Conservation (phyloP, 2,329 filamentous ascomycete species). For the Decorospora gaudefroyi region DNA sequence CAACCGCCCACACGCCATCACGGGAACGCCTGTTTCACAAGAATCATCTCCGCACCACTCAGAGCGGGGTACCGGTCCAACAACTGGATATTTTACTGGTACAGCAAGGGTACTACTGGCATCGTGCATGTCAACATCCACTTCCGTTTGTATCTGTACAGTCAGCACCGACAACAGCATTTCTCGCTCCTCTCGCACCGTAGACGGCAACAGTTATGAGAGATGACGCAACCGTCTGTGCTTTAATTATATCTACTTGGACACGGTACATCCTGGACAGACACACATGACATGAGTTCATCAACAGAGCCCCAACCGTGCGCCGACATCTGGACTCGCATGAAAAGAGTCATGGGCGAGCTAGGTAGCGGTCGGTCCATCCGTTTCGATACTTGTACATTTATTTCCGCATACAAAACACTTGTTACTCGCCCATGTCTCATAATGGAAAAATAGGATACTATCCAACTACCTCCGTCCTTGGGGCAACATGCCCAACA, state of each 20-base stretch:
- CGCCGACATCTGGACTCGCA: background rate
- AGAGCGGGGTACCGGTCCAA: slow-evolving; percentile 9
- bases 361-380: no score
- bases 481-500: slow-evolving; percentile 60
- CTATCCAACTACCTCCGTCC: slow-evolving; percentile 8
- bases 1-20: slow-evolving; percentile 28
- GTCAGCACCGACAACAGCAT: no score
- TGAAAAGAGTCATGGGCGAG: no score
- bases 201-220: no score
- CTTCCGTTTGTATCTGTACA: slow-evolving; percentile 32
- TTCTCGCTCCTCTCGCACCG: no score
- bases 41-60: slow-evolving; percentile 39
- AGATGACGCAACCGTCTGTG: background rate
- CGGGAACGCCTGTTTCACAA: slow-evolving; percentile 32
- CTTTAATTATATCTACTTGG: background rate
- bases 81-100: slow-evolving; percentile 7
- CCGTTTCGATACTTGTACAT: no score
- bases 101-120: slow-evolving; percentile 13
- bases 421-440: no score
- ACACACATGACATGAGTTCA: no score
- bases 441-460: no score
- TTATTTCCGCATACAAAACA: no score
- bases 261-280: no score
- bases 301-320: no score
- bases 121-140: slow-evolving; percentile 33